Evolutionary conservation across 1,284 basidiomycete species (phyloP).

Genomic region (Rhodotorula sp.): DNA sequence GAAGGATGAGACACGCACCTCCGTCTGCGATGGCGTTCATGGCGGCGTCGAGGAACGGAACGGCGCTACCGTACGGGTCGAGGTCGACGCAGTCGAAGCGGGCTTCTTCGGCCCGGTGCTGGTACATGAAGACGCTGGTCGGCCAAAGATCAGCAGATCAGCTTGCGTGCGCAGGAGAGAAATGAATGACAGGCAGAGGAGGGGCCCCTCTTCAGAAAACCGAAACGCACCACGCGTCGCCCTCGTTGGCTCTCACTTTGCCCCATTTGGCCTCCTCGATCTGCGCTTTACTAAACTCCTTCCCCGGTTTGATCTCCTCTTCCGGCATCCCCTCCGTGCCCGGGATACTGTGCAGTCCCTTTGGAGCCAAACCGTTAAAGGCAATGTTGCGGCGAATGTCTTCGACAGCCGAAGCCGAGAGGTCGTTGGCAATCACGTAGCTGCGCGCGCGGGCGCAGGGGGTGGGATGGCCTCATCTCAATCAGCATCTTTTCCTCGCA

Average conservation of each 20-base stretch:
- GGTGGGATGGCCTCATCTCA: neutral
- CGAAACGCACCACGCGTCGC: conserved; percentile 77
- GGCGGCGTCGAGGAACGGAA: conserved; percentile 94
- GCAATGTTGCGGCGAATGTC: conserved; percentile 86
- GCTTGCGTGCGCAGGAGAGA: neutral
- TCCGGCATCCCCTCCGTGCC: conserved; percentile 16
- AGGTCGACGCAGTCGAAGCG: conserved; percentile 93
- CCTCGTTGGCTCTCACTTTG: conserved; percentile 79
- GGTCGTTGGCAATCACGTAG: conserved; percentile 89
- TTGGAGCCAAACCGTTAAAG: conserved; percentile 73
- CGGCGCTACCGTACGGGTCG: conserved; percentile 96
- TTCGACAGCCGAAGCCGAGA: conserved; percentile 76
- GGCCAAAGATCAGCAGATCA: no score
- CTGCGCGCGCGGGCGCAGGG: conserved; percentile 51
- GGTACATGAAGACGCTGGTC: conserved; percentile 80
- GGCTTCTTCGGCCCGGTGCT: conserved; percentile 67
- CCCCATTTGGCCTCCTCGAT: conserved; percentile 51
- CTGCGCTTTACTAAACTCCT: conserved; percentile 39
- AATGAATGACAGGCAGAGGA: neutral
- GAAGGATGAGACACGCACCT: conserved; percentile 55
- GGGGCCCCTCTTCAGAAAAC: no score
- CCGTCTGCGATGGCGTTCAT: conserved; percentile 87
- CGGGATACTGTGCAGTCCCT: conserved; percentile 5
- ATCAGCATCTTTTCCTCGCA: neutral
- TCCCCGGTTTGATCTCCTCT: conserved; percentile 33